phyloP scores from a whole-genome alignment of 2,329 filamentous ascomycete genomes.

The Phialophora tarda region DNA sequence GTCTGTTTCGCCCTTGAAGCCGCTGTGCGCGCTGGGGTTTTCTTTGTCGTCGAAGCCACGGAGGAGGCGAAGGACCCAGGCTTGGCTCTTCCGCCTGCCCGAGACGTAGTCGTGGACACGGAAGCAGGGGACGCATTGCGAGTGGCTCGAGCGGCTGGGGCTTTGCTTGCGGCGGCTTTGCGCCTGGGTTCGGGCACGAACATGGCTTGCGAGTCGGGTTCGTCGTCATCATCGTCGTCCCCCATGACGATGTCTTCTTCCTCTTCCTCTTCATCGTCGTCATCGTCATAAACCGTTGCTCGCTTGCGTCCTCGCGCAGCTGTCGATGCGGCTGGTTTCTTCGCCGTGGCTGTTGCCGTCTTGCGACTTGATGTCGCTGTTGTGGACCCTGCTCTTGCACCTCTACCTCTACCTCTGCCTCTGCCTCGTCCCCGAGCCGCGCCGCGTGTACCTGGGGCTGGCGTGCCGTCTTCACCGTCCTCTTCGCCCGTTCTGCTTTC shows the following conservation, averaged over 20 bases:
- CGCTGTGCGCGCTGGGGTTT: conserved; percentile 48
- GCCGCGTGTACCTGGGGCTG: conserved; percentile 45
- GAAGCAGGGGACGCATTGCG: conserved; percentile 9
- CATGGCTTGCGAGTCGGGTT: conserved; percentile 41
- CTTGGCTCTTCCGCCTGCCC: conserved; percentile 9
- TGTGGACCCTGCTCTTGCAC: conserved; percentile 51
- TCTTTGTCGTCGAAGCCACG: conserved; percentile 33
- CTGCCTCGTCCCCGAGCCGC: conserved; percentile 55
- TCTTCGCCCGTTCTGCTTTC: conserved; percentile 44
- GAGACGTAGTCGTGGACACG: conserved; percentile 7
- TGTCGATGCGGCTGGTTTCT: conserved; percentile 42
- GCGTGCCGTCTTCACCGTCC: conserved; percentile 55
- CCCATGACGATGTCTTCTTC: conserved; percentile 48
- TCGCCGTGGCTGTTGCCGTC: conserved; percentile 44
- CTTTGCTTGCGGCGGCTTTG: conserved; percentile 25
- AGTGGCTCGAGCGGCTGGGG: conserved; percentile 12
- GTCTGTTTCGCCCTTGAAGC: conserved; percentile 43
- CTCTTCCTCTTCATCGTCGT: conserved; percentile 41
- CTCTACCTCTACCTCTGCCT: conserved; percentile 52
- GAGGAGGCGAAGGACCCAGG: conserved; percentile 18
- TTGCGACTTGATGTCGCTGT: conserved; percentile 46
- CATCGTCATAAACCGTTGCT: conserved; percentile 43
- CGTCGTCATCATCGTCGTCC: conserved; percentile 45
- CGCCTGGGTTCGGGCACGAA: conserved; percentile 36
- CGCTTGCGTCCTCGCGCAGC: conserved; percentile 43